Evolutionary conservation across 139 green algal genomes (phyloP), one percentile per base, ranked within the genome.

Genomic region (Ostreobium quekettii): DNA sequence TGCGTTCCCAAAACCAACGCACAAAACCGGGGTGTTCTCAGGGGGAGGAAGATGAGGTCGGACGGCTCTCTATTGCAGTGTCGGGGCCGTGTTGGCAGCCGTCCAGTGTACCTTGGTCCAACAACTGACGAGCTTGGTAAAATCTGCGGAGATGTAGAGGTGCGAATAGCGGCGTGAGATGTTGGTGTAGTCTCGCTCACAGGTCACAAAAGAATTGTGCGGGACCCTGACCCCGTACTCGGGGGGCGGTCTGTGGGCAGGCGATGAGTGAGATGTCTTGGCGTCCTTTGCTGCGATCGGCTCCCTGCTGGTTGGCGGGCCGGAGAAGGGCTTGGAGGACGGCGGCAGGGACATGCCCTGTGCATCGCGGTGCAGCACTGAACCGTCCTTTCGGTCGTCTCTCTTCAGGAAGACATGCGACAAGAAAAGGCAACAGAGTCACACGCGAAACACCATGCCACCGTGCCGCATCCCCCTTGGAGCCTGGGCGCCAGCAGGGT

Each of bases 121-220:
- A n/a, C 36, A 63, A 58, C 46, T 73, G 24, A 82, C 68, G 1
- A 80, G 26, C 38, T 78, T 72, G 30, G 66, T 65, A 46, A 88
- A 82, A 76, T 88, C 82, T 2, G 66, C 26, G 4, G 66, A 68
- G 30, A 87, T 64, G 48, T 71, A 71, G 3, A 87, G 66, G 56
- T 75, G 71, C 1, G 59, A 56, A 66, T 87, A 79, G 48, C 80
- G 81, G 15, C 74, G 69, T 2, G 58, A 31, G 28, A 81, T 32
- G 2, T 87, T 76, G 4, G 62, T 59, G 46, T 83, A 86, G 66
- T 85, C 81, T 0, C 77, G 74, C 61, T 76, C 49, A 1, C 33
- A 3, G 0, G 71, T 62, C 4, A 57, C 42, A 30, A 86, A 71
- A 24, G 69, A 66, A 58, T 73, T 64, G 36, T 60, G 42, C 2